Base-by-base conservation (phyloP, 2,329 filamentous ascomycete species). In the Phyllosticta citribraziliensis region DNA sequence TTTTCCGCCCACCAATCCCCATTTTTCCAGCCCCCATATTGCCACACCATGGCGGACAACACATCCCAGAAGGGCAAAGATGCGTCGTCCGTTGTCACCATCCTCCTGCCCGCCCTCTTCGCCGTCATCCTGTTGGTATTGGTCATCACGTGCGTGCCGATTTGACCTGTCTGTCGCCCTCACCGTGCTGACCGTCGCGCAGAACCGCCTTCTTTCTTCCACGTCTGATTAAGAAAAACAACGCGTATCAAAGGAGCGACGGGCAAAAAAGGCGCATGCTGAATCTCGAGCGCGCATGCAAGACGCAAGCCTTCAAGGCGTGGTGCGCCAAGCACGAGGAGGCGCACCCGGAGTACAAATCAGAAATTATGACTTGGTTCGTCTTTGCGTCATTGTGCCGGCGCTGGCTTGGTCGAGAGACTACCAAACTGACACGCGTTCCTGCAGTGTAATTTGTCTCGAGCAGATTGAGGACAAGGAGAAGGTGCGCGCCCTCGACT, bases 361-460 rank as follows among this genome's bases (percentile, higher is more conserved):
- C 56, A 20, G 56, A 62, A 57, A 53, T 59, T 30, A 52, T 53
- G 11, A 54, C 55, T 24, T 62, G 60, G 60, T 47, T 47, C 40
- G 40, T 47, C 40, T 8, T 8, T 47, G 12, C 60, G 63, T 0
- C 65, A 70, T 57, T 50, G 33, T 27, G 27, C 57, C 11, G 35
- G 27, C 27, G 8, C 27, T 30, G 9, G 27, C 27, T 12, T 40
- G 17, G 30, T 12, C 52, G 22, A 20, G 52, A 25, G 20, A 11
- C 33, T 14, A 5, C 20, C 12, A 58, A 8, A 24, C 22, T 20
- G 19, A 58, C 20, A 25, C 35, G 33, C 33, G 33, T 40, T 47
- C 40, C 40, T 47, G 5, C 52, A 75, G 73, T 58, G 69, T 72
- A 2, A 74, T 75, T 51, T 75, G 73, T 58, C 67, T 75, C 6